Base-by-base conservation (phyloP, 2,329 filamentous ascomycete genomes). In the Xylariales sp. region DNA sequence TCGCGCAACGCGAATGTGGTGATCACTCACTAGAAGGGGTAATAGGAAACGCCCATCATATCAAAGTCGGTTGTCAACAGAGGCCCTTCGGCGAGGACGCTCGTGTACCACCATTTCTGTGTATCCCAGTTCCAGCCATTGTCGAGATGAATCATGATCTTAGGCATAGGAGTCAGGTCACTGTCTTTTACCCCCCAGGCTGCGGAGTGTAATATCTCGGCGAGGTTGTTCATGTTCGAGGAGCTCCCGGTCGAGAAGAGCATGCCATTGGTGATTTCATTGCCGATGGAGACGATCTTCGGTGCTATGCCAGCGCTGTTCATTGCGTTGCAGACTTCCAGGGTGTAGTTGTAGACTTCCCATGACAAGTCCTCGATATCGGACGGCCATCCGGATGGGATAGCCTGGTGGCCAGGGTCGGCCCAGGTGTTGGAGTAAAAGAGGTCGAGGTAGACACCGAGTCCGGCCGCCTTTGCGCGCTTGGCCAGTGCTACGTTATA, bases 111-210 rank as follows among this genome's bases (percentile, higher is more conserved):
- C 65, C 71, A 81, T 46, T 82, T 63, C 56, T 87, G 82, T 3
- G 74, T 74, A 3, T 62, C 67, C 79, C 77, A 85, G 48, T 83
- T 73, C 80, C 82, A 88, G n/a, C 84, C 84, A 53, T 86, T 83
- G 58, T 88, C 82, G 3, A 87, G 70, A 53, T 88, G 84, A 29
- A 88, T 76, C 79, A 88, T 80, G 59, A 87, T 85, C 56, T 81
- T 76, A 2, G 83, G 80, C 47, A 74, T 71, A 0, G 73, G 68
- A 29, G 58, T 59, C 19, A 84, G 63, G 3, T 61, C 65, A 4
- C 78, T 82, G 52, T 84, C 78, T 52, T 80, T 83, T 53, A 88
- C 71, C 3, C 78, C 84, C 43, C 68, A 73, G 0, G 78, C 70
- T 0, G 78, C 83, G 5, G 79, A 80, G 54, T 84, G 76, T 7